Conservation (phyloP, 2,329 filamentous ascomycete genomes). For the Lizonia empirigonia region DNA sequence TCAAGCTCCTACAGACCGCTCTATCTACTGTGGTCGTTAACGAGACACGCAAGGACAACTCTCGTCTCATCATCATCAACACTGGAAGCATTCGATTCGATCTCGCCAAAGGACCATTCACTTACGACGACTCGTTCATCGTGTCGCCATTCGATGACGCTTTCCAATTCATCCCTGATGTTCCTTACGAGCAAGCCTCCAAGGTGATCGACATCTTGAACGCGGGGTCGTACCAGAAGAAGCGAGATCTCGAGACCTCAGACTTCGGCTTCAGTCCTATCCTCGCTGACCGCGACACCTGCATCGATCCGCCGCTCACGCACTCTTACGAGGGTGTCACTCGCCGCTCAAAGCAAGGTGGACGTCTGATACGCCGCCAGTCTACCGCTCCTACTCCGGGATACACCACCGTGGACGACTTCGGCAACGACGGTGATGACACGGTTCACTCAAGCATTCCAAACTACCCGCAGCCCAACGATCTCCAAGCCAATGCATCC, state of each 20-base stretch:
- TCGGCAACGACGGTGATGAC: constrained; percentile 63
- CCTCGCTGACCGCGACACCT: constrained; percentile 52
- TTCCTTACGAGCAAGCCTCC: constrained; percentile 56
- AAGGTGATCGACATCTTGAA: constrained; percentile 54
- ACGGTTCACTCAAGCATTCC: constrained; percentile 58
- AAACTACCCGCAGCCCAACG: constrained; percentile 55
- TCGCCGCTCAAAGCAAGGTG: constrained; percentile 40
- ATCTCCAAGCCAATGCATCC: constrained; percentile 57
- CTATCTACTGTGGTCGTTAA: constrained; percentile 60
- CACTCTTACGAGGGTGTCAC: constrained; percentile 31
- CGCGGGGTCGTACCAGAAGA: constrained; percentile 46
- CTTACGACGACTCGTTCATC: constrained; percentile 60
- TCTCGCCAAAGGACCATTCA: constrained; percentile 67
- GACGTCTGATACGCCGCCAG: constrained; percentile 58
- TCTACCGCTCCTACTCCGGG: constrained; percentile 53
- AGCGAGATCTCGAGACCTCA: constrained; percentile 37
- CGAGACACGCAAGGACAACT: constrained; percentile 54
- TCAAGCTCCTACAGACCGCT: constrained; percentile 58
- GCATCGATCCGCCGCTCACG: constrained; percentile 54
- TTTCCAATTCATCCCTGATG: constrained; percentile 60
- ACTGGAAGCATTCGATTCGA: constrained; percentile 67
- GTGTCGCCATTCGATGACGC: constrained; percentile 61
- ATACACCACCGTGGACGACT: constrained; percentile 63
- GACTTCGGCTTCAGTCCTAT: constrained; percentile 47
- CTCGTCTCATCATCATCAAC: constrained; percentile 65